Base-by-base conservation (phyloP, 2,329 filamentous ascomycete genomes). In the Aspergillus luchuensis region DNA sequence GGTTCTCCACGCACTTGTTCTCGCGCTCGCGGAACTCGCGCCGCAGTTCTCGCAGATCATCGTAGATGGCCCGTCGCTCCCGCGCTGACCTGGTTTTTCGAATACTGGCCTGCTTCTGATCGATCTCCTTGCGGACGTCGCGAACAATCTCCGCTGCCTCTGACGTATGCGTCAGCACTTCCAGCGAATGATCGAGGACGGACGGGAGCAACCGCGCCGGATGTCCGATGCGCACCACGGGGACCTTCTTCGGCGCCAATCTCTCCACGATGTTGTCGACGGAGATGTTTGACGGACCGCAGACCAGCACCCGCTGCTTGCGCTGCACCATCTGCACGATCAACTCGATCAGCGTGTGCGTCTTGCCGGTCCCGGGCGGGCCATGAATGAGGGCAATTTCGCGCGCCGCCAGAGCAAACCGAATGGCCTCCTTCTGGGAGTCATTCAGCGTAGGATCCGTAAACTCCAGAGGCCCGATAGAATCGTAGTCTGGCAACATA, bases 191-290 rank as follows among this genome's bases (percentile, higher is more conserved):
- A 65, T 88, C 89, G 36, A 98, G 76, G 0, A 99, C 92, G 0
- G 91, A 92, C 0, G 93, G 93, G 0, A 99, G 82, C 25, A 99
- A 83, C 19, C 95, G 88, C 1, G 95, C 95, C 0, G 95, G 95
- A 75, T 99, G 95, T 1, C 95, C 95, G 0, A 99, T 85, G 1
- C 95, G 89, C 38, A 98, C 85, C 69, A 98, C 92, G 0, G 92
- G 89, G 1, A 97, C 83, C 70, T 92, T 92, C 75, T 93, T 90
- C 0, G 91, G 87, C 2, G 92, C 87, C 1, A 98, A 84, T 7
- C 95, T 88, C 77, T 99, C 95, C 8, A 97, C 93, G 60, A 99
- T 96, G 72, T 99, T 99, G 83, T 99, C 95, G 1, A 99, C 95
- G 0, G 92, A 95, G 68, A 99, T 93, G 74, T 99, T 99, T 30